phyloP scores from a whole-genome alignment of 768 basidiomycete genomes.

The Polyporus arcularius region DNA sequence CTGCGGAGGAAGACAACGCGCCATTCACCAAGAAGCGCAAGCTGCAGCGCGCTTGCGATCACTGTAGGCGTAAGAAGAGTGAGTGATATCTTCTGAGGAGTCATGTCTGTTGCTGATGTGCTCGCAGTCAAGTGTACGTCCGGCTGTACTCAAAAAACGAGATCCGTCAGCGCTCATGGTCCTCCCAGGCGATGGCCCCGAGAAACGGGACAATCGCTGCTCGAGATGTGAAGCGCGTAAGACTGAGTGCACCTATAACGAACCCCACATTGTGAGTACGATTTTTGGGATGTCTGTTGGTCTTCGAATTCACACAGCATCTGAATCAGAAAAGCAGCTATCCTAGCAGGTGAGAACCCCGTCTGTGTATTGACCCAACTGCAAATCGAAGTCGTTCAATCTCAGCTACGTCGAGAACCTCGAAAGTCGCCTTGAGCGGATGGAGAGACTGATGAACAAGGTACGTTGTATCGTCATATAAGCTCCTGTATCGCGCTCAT shows the following conservation, averaged over 20 bases:
- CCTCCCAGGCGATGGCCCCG: background rate
- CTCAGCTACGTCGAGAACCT: slow-evolving; percentile 4
- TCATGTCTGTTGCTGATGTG: too few relatives aligned
- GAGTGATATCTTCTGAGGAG: background rate
- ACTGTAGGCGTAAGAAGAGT: slow-evolving; percentile 4
- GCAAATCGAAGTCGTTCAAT: background rate
- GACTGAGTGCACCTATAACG: background rate
- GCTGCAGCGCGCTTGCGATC: slow-evolving; percentile 4
- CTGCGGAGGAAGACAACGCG: background rate
- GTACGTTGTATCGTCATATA: background rate
- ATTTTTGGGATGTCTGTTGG: too few relatives aligned
- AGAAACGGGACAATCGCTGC: background rate
- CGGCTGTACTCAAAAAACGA: background rate
- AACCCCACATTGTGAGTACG: background rate
- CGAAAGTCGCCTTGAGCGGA: background rate
- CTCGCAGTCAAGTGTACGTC: background rate
- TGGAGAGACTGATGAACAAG: background rate
- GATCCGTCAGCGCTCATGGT: too few relatives aligned
- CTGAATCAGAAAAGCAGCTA: background rate
- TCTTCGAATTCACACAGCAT: background rate
- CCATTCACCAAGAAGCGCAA: slow-evolving; percentile 1
- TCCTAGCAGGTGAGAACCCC: background rate
- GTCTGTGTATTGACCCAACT: background rate
- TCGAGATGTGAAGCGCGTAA: background rate
- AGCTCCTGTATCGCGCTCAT: background rate